Evolutionary conservation across 169 alveolate genomes (phyloP), one percentile per base, ranked within the genome.

Genomic region (Plasmodium fragile): DNA sequence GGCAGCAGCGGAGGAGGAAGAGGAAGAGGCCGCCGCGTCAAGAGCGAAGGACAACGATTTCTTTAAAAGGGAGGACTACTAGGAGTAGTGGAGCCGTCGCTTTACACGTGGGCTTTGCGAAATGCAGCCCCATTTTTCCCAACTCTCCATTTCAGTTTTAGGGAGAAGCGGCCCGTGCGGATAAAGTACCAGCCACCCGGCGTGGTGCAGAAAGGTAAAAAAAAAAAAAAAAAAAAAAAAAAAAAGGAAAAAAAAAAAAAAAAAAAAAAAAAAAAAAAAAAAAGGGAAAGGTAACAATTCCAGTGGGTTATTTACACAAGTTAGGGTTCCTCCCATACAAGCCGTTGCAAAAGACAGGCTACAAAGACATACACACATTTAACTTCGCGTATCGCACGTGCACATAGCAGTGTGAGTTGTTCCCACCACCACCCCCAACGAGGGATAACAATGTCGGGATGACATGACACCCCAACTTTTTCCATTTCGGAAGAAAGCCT

Each of bases 11-110:
- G 93, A 36, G 30, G 93, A 73, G 16, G 45, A 39, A 8, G 93
- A 32, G 5, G 93, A 36, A n/a, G 93, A 73, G 16, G 45, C 2
- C 10, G 83, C 75, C 13, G 30, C 75, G 36, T 18, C 75, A 6
- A 65, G 36, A 3, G 34, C 39, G 2, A 39, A 65, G n/a, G 39
- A 10, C 11, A n/a, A 65, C n/a, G 8, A 4, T 16, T 4, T 25
- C 8, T 65, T 65, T 65, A 65, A 65, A 39, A 11, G 75, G 34
- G 75, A 65, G 39, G 34, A 2, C 36, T 28, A n/a, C n/a, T 25
- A 65, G 85, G 11, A 8, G 93, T 52, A 8, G 93, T 13, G 5
- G 83, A 18, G n/a, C n/a, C n/a, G n/a, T n/a, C n/a, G n/a, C n/a
- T n/a, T 22, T 49, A 49, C 59, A 43, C 22, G n/a, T n/a, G 7